Conservation (phyloP, 2,329 filamentous ascomycete species). For the Diplodia seriata region DNA sequence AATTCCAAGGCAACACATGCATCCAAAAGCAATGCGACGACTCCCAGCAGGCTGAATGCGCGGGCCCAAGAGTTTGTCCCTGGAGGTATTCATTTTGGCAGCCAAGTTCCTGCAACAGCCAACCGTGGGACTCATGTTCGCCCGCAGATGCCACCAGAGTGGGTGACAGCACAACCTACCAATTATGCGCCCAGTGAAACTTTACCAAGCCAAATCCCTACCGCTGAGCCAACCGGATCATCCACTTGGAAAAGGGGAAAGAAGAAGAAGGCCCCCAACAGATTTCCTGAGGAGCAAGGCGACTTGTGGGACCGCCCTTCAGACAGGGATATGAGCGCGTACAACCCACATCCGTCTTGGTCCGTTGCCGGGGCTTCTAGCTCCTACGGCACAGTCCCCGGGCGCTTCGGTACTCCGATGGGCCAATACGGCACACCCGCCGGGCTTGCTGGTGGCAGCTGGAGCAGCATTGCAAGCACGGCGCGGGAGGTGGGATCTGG, state of each 20-base stretch:
- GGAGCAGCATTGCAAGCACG: neutral
- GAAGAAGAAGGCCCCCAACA: conserved; percentile 10
- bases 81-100: neutral
- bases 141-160: conserved; percentile 14
- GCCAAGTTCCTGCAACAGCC: neutral
- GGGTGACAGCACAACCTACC: neutral
- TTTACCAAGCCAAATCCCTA: neutral
- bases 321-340: neutral
- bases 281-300: neutral
- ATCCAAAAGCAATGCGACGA: neutral
- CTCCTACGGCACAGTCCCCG: neutral
- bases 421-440: neutral
- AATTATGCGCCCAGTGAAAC: neutral
- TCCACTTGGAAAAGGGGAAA: neutral
- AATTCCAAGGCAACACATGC: too few species aligned
- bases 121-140: neutral
- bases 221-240: neutral
- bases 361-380: neutral
- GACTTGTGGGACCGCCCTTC: neutral
- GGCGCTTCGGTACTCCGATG: neutral
- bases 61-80: conserved; percentile 30
- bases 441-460: neutral
- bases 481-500: too few species aligned
- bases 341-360: neutral
- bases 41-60: conserved; percentile 21